Conservation (phyloP, 1,284 basidiomycete genomes). For the Chalciporus sp. region DNA sequence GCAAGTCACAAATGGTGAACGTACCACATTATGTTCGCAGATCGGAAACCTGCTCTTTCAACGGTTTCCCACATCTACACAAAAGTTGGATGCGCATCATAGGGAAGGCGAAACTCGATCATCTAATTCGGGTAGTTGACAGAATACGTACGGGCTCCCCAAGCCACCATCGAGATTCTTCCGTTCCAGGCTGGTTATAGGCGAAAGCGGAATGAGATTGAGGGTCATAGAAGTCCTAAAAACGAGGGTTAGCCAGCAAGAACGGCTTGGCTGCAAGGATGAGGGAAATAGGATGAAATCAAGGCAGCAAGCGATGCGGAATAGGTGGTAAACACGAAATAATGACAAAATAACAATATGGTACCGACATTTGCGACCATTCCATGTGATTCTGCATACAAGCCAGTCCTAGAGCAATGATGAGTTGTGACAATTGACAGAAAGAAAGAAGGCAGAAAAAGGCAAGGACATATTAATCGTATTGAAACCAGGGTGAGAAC, state of each 20-base stretch:
- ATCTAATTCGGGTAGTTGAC: neutral
- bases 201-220: constrained; percentile 57
- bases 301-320: no score
- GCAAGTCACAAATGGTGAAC: constrained; percentile 26
- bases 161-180: constrained; percentile 78
- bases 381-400: constrained; percentile 84
- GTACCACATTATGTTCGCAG: constrained; percentile 87
- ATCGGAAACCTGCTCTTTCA: constrained; percentile 64
- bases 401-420: constrained; percentile 64
- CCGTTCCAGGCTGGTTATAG: constrained; percentile 61
- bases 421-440: neutral
- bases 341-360: neutral
- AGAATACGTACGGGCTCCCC: constrained; percentile 74
- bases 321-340: no score
- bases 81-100: neutral
- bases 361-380: constrained; percentile 82
- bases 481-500: neutral
- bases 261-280: no score
- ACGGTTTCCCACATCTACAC: constrained; percentile 86
- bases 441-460: neutral
- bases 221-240: constrained; percentile 83
- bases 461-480: constrained; percentile 13
- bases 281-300: no score
- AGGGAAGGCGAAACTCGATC: neutral
- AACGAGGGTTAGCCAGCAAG: neutral